Evolutionary conservation across 2,329 filamentous ascomycete genomes (phyloP), one percentile per base, ranked within the genome.

Genomic region (Penicillium janthinellum): DNA sequence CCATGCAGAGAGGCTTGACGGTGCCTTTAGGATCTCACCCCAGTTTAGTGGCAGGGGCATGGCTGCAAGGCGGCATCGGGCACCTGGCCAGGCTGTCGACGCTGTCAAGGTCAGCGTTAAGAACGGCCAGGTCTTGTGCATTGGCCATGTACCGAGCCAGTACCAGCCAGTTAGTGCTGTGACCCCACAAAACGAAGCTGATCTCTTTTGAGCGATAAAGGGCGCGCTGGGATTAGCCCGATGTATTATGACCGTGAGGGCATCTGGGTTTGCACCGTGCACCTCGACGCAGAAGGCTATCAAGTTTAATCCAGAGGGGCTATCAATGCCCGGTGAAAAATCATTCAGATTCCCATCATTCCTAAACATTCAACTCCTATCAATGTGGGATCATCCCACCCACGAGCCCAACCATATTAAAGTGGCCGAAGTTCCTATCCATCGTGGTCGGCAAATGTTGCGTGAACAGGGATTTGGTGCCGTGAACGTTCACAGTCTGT

Each of bases 41-140:
- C 62, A 88, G 85, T 63, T 85, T 89, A 28, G 86, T 87, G 2
- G 81, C 84, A 0, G 87, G 87, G 0, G 64, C 86, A 14, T 88
- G 85, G 84, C 75, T 89, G 49, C 86, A 89, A 75, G 87, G 87
- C 42, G 86, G 86, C 54, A 86, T 89, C 51, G 86, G 86, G 1
- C 85, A 88, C 63, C 74, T 87, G n/a, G 67, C 82, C 38, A 78
- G 86, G 59, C 56, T 78, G 70, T 88, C n/a, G 86, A 86, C 62
- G 86, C 56, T 7, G 49, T 63, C 4, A 11, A 61, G 1, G 53
- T 63, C 35, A 53, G 58, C 11, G 52, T 61, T 22, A 35, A 59
- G 1, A 49, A 51, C 54, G 34, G 58, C 31, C 45, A 54, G 42
- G 52, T 84, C n/a, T 34, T 86, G 25, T 82, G 66, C 66, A 66